Conservation (phyloP, 2,329 filamentous ascomycete species). For the Diplodia mutila region DNA sequence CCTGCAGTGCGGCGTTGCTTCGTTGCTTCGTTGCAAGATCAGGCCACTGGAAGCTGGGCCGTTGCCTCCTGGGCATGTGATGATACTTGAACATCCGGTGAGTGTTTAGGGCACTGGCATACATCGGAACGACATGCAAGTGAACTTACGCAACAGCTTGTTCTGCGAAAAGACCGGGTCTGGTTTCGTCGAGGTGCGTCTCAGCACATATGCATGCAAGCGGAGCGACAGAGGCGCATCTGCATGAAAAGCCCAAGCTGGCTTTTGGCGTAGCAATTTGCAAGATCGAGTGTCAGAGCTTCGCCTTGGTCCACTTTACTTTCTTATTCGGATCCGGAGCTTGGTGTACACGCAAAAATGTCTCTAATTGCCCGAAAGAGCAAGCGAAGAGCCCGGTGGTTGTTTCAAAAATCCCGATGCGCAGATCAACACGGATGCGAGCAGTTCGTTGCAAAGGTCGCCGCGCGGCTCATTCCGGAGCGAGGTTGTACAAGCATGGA, state of each 20-base stretch:
- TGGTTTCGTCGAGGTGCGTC: not conserved
- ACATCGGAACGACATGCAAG: not conserved
- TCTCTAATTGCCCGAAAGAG: not conserved
- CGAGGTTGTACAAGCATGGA: constrained; percentile 3
- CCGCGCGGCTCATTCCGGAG: constrained; percentile 3
- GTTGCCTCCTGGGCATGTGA: not conserved
- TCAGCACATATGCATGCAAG: not conserved
- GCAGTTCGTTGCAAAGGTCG: not conserved
- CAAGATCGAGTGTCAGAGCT: not conserved
- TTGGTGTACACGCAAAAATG: not conserved
- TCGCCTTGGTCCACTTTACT: not conserved
- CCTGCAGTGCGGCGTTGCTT: not conserved
- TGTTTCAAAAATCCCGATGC: constrained; percentile 14
- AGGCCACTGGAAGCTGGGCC: not conserved
- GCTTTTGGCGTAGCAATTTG: not conserved
- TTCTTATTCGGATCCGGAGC: not conserved
- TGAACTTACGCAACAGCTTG: not conserved
- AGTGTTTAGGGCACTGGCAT: not conserved
- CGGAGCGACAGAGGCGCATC: not conserved
- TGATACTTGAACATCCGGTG: not conserved
- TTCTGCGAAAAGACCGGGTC: not conserved
- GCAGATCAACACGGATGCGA: not conserved
- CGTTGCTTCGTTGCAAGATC: not conserved
- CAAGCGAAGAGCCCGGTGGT: not conserved
- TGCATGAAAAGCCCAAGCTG: not conserved